Evolutionary conservation across 73 alveolate genomes (phyloP).

Genomic region (Symbiodinium pilosum): DNA sequence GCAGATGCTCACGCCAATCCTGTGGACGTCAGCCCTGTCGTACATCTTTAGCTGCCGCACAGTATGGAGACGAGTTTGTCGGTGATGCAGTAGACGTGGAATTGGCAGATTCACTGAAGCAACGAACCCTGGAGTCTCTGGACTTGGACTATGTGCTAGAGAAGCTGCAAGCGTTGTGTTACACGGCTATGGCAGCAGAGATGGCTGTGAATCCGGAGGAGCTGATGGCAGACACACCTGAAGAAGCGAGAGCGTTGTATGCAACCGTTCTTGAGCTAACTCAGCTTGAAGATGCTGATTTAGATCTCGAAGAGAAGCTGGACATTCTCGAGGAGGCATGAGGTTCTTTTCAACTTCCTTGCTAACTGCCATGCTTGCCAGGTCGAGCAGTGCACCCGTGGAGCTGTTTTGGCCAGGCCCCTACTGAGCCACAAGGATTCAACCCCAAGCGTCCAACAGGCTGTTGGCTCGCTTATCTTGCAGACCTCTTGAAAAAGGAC

Average conservation of each 20-base stretch:
- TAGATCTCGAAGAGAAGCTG: slow-evolving; percentile 57
- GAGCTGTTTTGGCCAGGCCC: slow-evolving; percentile 23
- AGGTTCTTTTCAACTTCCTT: too few relatives aligned
- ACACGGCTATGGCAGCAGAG: slow-evolving; percentile 69
- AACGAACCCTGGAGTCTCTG: slow-evolving; percentile 58
- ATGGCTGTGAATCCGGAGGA: slow-evolving; percentile 59
- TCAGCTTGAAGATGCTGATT: slow-evolving; percentile 64
- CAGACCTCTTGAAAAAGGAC: too few relatives aligned
- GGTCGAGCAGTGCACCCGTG: slow-evolving; percentile 76
- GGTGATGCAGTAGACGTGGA: slow-evolving; percentile 75
- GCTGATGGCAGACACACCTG: slow-evolving; percentile 54
- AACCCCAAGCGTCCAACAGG: too few relatives aligned
- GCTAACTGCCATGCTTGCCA: not conserved
- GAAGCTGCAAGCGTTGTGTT: slow-evolving; percentile 29
- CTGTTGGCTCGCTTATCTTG: too few relatives aligned
- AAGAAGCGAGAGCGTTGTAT: slow-evolving; percentile 76
- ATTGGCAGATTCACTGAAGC: slow-evolving; percentile 49
- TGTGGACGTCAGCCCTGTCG: not conserved
- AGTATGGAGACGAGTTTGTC: slow-evolving; percentile 68
- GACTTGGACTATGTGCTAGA: slow-evolving; percentile 63
- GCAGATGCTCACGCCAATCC: not conserved
- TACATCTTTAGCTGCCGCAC: slow-evolving; percentile 1
- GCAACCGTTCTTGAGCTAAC: slow-evolving; percentile 70
- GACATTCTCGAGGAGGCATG: slow-evolving; percentile 42
- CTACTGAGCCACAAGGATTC: not conserved